Evolutionary conservation across 208 protist species (phyloP), one percentile per base, ranked within the genome.

Genomic region (Trypanosoma scelopori): DNA sequence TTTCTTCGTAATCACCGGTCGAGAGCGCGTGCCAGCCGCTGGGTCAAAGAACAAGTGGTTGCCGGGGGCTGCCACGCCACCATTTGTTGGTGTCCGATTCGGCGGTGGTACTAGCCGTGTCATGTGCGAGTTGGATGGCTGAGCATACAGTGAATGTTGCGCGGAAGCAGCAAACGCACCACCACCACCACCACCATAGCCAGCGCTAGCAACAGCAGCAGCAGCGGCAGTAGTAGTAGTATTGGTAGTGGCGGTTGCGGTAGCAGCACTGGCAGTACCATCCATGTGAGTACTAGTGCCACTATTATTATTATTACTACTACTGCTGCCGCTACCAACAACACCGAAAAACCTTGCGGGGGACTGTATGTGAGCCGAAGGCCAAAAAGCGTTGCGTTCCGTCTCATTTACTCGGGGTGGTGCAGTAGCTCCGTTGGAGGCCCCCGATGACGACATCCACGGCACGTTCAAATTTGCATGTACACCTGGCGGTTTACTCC

Each of bases 21-120:
- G 51, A 15, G 61, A 0, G 23, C 69, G 28, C 37, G 69, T 20
- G 11, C 35, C 50, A 23, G 72, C 43, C 7, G 69, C 55, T 27
- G 82, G 79, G 43, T 87, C 78, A 65, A 79, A 53, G 57, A 84
- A 86, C 52, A 86, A 56, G 66, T 88, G 45, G 61, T 68, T 68
- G 4, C 70, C 63, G 35, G 50, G 57, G 15, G 45, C 28, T 25
- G 53, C 39, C 25, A 48, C 50, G 20, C 32, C 35, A 53, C 5
- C 48, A 15, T 20, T 18, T 49, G 53, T 51, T 25, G 53, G 0
- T 41, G 32, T 65, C 7, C 32, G 13, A 41, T 58, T 47, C 50
- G 27, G 2, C 30, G 27, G 22, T 5, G 30, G 25, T 20, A 18
- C 5, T 9, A 20, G 5, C 55, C 39, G 55, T 12, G 28, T 55